phyloP scores from a whole-genome alignment of 768 basidiomycete species.

The Vararia minispora region DNA sequence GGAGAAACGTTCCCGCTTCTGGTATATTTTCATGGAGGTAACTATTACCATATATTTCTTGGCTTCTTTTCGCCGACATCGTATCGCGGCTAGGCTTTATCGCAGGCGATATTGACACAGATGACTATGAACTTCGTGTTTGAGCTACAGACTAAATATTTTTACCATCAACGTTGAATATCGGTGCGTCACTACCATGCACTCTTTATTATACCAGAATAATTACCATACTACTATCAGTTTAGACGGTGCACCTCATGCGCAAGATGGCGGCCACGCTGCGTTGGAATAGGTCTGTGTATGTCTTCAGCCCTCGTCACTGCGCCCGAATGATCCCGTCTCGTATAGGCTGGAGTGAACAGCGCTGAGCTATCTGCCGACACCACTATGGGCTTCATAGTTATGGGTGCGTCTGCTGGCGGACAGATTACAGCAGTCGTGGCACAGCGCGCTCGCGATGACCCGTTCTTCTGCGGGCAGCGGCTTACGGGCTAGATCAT shows the following conservation, averaged over 20 bases:
- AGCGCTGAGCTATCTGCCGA: slow-evolving; percentile 5
- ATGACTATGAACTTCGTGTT: slow-evolving; percentile 11
- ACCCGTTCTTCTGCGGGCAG: slow-evolving; percentile 12
- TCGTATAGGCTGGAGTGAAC: slow-evolving; percentile 3
- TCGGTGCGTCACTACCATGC: too few relatives aligned
- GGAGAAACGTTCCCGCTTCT: not conserved
- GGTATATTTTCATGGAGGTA: too few relatives aligned
- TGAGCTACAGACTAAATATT: slow-evolving; percentile 5
- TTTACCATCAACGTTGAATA: slow-evolving; percentile 9
- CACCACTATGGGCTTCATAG: slow-evolving; percentile 13
- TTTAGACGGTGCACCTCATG: too few relatives aligned
- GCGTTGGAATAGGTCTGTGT: too few relatives aligned
- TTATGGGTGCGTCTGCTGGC: slow-evolving; percentile 17
- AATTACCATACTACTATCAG: too few relatives aligned
- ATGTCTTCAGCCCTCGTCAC: too few relatives aligned
- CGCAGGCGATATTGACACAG: slow-evolving; percentile 9
- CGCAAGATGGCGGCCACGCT: too few relatives aligned
- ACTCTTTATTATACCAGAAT: too few relatives aligned
- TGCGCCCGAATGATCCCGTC: too few relatives aligned
- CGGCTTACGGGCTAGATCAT: slow-evolving; percentile 18
- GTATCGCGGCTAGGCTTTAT: not conserved
- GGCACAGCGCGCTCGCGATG: slow-evolving; percentile 15
- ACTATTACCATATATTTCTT: not conserved
- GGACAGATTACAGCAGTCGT: slow-evolving; percentile 14
- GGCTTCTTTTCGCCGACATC: not conserved